These are phyloP conservation scores for Botrytis cinerea DNA, from an alignment of 2,329 filamentous ascomycete species.

Conservation along the genomic window DNA sequence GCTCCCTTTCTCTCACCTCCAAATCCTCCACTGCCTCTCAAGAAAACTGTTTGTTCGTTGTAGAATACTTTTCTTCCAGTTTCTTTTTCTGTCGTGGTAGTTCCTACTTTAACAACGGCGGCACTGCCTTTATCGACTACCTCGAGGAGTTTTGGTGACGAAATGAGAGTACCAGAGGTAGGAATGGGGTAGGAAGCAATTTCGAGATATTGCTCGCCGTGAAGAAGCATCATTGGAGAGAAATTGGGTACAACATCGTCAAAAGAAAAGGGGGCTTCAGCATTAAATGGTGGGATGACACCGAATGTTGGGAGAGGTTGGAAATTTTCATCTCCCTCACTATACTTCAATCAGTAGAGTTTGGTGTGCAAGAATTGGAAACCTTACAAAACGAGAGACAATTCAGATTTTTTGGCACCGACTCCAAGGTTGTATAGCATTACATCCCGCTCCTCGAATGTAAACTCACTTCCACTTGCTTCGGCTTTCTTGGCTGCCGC, in stretches of 20 bases:
- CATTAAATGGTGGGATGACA: conserved; percentile 91
- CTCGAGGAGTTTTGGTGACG: conserved; percentile 80
- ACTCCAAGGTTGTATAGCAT: conserved; percentile 96
- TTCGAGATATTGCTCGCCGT: conserved; percentile 98
- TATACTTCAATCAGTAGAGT: conserved; percentile 18
- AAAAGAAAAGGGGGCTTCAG: conserved; percentile 76
- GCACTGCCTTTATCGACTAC: conserved; percentile 95
- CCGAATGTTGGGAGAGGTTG: conserved; percentile 93
- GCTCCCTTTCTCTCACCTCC: conserved; percentile 75
- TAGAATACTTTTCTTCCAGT: conserved; percentile 93
- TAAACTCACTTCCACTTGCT: conserved; percentile 73
- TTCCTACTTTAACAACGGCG: conserved; percentile 77
- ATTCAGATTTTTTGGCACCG: conserved; percentile 85
- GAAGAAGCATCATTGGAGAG: conserved; percentile 96
- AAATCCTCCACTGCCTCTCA: conserved; percentile 88
- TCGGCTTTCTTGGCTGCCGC: conserved; percentile 72
- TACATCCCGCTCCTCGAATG: conserved; percentile 81
- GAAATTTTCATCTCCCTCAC: conserved; percentile 87
- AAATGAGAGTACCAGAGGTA: conserved; percentile 74
- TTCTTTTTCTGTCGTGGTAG: conserved; percentile 79
- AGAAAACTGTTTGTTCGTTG: conserved; percentile 92
- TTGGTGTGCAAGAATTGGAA: not conserved
- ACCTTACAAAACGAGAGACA: conserved; percentile 75
- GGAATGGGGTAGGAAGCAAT: conserved; percentile 90
- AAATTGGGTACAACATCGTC: conserved; percentile 91